These are phyloP conservation scores for Agrocybe pediades DNA, from an alignment of 768 basidiomycete species.

Conservation along the genomic window DNA sequence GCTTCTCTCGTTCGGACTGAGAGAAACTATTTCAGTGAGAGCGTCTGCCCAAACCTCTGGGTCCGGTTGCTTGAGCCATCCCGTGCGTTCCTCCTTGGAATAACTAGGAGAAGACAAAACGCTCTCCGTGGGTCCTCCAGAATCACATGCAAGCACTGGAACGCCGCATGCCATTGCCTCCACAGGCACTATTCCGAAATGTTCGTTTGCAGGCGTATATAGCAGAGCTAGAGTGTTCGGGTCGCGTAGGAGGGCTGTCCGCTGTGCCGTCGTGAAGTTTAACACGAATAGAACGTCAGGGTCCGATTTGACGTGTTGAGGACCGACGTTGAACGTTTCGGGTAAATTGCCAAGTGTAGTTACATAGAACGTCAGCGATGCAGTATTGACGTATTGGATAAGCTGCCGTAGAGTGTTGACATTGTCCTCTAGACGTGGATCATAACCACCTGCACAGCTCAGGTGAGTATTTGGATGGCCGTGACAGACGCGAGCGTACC, in stretches of 20 bases:
- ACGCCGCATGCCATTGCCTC: constrained; percentile 94
- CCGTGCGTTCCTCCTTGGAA: constrained; percentile 56
- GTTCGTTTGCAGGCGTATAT: constrained; percentile 94
- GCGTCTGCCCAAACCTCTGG: constrained; percentile 71
- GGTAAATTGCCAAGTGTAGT: constrained; percentile 48
- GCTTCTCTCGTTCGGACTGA: constrained; percentile 42
- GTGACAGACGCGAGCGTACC: constrained; percentile 43
- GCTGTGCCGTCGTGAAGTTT: constrained; percentile 86
- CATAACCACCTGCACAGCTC: constrained; percentile 74
- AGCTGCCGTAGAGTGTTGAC: constrained; percentile 65
- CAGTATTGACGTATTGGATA: constrained; percentile 54
- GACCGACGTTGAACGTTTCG: constrained; percentile 19
- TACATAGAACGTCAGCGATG: constrained; percentile 60
- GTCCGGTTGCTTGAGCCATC: constrained; percentile 72
- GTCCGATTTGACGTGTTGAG: constrained; percentile 31
- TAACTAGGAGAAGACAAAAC: constrained; percentile 37
- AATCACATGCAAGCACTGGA: constrained; percentile 85
- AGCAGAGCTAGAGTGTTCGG: constrained; percentile 72
- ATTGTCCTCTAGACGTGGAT: constrained; percentile 86
- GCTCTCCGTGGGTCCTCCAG: constrained; percentile 91
- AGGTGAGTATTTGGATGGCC: background rate
- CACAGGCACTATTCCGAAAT: constrained; percentile 95
- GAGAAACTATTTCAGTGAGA: constrained; percentile 56
- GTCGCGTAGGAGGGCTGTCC: constrained; percentile 75
- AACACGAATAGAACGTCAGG: constrained; percentile 86